A percentile compares a stretch with the other conserved stretches of the same genome.
phyloP scores from a whole-genome alignment of 768 basidiomycete genomes.

The Termitomyces sp. region DNA sequence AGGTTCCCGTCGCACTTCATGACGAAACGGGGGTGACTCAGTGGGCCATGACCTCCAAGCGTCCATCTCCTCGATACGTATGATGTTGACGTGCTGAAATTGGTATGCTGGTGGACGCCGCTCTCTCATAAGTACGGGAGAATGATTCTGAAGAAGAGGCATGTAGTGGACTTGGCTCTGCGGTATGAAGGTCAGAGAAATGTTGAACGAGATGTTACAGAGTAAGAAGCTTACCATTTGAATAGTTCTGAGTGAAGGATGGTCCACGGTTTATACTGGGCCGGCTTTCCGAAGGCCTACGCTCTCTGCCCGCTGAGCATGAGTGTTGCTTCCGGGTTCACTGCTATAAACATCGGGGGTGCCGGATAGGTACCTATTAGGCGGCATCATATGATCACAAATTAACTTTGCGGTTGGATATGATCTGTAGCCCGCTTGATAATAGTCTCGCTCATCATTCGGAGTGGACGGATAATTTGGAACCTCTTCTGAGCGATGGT shows the following conservation, averaged over 20 bases:
- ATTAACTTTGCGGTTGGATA: slow-evolving; percentile 12
- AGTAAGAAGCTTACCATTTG: slow-evolving; percentile 7
- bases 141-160: slow-evolving; percentile 8
- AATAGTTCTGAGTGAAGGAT: slow-evolving; percentile 12
- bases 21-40: slow-evolving; percentile 2
- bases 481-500: slow-evolving; percentile 8
- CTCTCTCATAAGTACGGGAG: slow-evolving; percentile 8
- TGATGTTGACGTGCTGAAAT: slow-evolving; percentile 8
- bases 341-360: slow-evolving; percentile 5
- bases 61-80: slow-evolving; percentile 8
- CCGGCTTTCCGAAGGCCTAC: slow-evolving; percentile 12
- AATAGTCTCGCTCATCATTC: slow-evolving; percentile 12
- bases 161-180: slow-evolving; percentile 9
- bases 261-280: slow-evolving; percentile 11
- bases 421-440: slow-evolving; percentile 7
- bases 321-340: slow-evolving; percentile 14
- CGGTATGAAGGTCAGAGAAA: neutral
- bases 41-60: slow-evolving; percentile 13
- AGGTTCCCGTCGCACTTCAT: slow-evolving; percentile 10
- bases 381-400: slow-evolving; percentile 10
- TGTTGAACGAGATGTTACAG: neutral
- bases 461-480: slow-evolving; percentile 3
- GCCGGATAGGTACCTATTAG: neutral
- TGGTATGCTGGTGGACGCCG: slow-evolving; percentile 13
- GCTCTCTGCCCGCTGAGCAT: slow-evolving; percentile 13